Conservation (phyloP, 257 asterid genomes). For the Ilex aquifolium region DNA sequence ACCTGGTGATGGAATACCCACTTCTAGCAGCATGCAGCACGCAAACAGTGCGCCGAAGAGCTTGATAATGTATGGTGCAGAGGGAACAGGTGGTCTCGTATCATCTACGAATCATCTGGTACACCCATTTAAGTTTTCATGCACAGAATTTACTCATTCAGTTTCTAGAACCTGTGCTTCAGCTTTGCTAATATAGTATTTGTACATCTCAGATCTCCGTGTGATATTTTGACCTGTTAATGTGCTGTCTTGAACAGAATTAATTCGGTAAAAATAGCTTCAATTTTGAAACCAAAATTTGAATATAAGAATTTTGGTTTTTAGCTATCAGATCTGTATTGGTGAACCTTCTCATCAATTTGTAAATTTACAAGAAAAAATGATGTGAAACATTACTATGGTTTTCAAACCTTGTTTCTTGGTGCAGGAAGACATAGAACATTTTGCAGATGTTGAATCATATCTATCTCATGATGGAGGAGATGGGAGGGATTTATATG, state of each 20-base stretch:
- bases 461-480: slow-evolving; percentile 86
- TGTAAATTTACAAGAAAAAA: neutral
- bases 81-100: slow-evolving; percentile 85
- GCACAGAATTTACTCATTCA: too few species aligned
- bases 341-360: neutral
- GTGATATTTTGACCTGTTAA: neutral
- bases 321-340: neutral
- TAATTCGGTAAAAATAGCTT: neutral
- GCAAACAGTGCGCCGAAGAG: slow-evolving; percentile 66
- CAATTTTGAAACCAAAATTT: too few species aligned
- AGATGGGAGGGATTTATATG: slow-evolving; percentile 51
- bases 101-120: slow-evolving; percentile 92
- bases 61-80: slow-evolving; percentile 80
- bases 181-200: too few species aligned
- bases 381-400: neutral
- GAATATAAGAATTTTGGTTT: too few species aligned
- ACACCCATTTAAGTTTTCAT: slow-evolving; percentile 8
- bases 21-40: slow-evolving; percentile 78
- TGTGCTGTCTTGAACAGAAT: neutral
- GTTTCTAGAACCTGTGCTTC: too few species aligned
- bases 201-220: neutral
- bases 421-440: slow-evolving; percentile 85
- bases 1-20: slow-evolving; percentile 85
- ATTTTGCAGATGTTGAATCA: slow-evolving; percentile 88
- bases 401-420: slow-evolving; percentile 15